These are phyloP conservation scores for Komagataella pseudopastoris DNA, from an alignment of 805 yeast genomes.

Conservation along the genomic window DNA sequence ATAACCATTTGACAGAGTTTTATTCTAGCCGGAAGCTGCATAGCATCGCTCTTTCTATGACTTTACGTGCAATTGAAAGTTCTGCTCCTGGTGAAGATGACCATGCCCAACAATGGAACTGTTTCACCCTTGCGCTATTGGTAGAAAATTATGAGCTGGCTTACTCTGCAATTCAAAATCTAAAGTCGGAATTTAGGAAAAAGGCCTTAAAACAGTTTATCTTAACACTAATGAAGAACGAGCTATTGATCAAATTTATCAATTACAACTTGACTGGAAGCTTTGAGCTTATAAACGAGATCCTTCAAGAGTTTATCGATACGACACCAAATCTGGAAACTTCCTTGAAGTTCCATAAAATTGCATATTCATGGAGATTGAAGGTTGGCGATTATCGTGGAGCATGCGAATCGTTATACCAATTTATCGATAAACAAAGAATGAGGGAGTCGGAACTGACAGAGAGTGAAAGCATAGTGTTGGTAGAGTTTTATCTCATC, in stretches of 20 bases:
- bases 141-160: slow-evolving; percentile 16
- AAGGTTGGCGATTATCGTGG: slow-evolving; percentile 37
- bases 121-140: slow-evolving; percentile 17
- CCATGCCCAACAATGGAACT: slow-evolving; percentile 5
- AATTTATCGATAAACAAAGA: slow-evolving; percentile 18
- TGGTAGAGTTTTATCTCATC: slow-evolving; percentile 23
- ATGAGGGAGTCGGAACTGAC: slow-evolving; percentile 1
- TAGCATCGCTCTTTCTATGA: slow-evolving; percentile 16
- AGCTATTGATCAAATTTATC: slow-evolving; percentile 24
- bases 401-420: slow-evolving; percentile 27
- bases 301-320: slow-evolving; percentile 20
- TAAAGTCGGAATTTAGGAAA: slow-evolving; percentile 11
- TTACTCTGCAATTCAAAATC: slow-evolving; percentile 13
- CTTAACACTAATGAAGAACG: slow-evolving; percentile 22
- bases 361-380: slow-evolving; percentile 36
- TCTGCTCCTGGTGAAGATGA: slow-evolving; percentile 7
- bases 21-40: slow-evolving; percentile 19
- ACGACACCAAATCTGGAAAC: slow-evolving; percentile 11
- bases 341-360: slow-evolving; percentile 30
- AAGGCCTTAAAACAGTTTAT: slow-evolving; percentile 21
- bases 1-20: slow-evolving; percentile 21
- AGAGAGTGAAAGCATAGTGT: slow-evolving; percentile 6
- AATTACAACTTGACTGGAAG: slow-evolving; percentile 30
- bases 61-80: background rate
- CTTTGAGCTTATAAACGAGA: slow-evolving; percentile 24